These are phyloP conservation scores for Stevia rebaudiana DNA, from an alignment of 140 eudicot genomes.

Conservation along the genomic window DNA sequence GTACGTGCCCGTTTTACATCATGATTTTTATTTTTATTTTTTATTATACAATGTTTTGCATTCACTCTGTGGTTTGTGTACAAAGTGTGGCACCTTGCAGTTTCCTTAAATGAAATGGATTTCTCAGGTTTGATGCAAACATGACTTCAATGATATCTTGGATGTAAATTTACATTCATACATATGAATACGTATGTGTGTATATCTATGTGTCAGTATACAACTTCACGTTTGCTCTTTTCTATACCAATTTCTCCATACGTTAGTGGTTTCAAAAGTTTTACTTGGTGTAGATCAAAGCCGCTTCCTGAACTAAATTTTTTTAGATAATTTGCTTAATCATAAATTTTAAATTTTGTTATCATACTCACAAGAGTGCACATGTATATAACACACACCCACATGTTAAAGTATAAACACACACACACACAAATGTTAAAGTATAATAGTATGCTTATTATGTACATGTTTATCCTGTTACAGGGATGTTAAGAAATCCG, in stretches of 20 bases:
- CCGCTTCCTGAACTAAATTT: not conserved
- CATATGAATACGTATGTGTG: not conserved
- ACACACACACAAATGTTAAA: no score
- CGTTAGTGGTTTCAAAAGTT: not conserved
- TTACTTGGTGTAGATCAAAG: not conserved
- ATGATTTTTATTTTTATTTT: not conserved
- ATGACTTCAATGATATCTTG: not conserved
- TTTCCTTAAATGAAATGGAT: not conserved
- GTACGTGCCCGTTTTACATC: slow-evolving; percentile 25
- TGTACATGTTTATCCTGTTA: no score
- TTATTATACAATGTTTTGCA: not conserved
- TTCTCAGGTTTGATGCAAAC: slow-evolving; percentile 6
- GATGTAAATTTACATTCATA: slow-evolving; percentile 1
- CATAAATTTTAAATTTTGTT: not conserved
- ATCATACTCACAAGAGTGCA: not conserved
- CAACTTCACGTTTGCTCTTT: not conserved
- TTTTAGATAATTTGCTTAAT: slow-evolving; percentile 1
- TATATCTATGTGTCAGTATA: not conserved
- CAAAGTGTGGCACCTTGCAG: slow-evolving; percentile 3
- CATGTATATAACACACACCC: not conserved
- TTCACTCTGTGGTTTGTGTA: not conserved
- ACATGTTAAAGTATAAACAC: not conserved
- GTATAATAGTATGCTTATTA: no score
- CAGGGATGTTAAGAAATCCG: not conserved
- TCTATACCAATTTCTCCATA: slow-evolving; percentile 2